Conservation (phyloP, 768 basidiomycete genomes). For the Pleurotus giganteus region DNA sequence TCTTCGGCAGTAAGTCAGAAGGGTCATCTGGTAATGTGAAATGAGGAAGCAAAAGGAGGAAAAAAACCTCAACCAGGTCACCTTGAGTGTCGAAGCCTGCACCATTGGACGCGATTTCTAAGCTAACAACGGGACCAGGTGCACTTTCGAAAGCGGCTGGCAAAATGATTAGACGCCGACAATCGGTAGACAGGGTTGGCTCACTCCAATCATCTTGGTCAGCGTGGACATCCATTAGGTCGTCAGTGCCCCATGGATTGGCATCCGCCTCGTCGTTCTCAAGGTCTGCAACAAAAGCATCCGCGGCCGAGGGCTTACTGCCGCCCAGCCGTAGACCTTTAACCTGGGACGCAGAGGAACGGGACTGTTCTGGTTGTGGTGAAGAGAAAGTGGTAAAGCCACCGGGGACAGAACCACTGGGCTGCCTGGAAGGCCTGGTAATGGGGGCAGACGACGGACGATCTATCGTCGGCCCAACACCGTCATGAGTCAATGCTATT, state of each 20-base stretch:
- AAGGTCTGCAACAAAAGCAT: constrained; percentile 49
- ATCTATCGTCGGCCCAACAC: constrained; percentile 23
- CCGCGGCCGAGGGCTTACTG: constrained; percentile 39
- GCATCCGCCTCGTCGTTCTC: constrained; percentile 51
- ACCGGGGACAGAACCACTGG: constrained; percentile 82
- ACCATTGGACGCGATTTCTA: constrained; percentile 5
- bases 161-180: constrained; percentile 5
- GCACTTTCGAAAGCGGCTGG: constrained; percentile 77
- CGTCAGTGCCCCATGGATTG: constrained; percentile 70
- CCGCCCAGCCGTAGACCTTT: constrained; percentile 74
- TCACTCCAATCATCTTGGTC: constrained; percentile 95
- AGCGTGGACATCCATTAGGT: constrained; percentile 91
- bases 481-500: constrained; percentile 38
- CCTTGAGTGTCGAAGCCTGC: background rate
- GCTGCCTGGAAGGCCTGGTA: constrained; percentile 86
- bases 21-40: background rate
- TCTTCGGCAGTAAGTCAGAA: constrained; percentile 20
- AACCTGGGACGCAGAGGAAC: constrained; percentile 30
- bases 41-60: background rate
- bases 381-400: constrained; percentile 58
- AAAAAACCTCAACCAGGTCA: background rate
- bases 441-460: constrained; percentile 47
- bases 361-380: constrained; percentile 54
- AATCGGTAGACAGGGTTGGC: constrained; percentile 23
- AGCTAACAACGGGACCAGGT: constrained; percentile 22